Conservation (phyloP, 108 stramenopile genomes). For the Discostella stelligeroides region DNA sequence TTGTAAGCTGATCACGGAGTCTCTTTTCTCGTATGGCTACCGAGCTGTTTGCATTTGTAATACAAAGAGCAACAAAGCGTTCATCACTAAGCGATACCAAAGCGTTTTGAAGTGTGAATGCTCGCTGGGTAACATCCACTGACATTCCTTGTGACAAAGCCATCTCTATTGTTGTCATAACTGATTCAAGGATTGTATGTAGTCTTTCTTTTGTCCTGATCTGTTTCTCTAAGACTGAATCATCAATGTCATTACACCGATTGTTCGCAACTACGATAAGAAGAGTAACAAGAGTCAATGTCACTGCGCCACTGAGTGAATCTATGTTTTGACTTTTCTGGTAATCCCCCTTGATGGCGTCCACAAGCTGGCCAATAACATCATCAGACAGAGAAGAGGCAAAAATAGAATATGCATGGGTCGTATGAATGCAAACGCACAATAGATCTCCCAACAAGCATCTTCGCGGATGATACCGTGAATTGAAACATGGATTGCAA, state of each 20-base stretch:
- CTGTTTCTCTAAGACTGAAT: slow-evolving; percentile 6
- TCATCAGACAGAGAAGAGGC: slow-evolving; percentile 16
- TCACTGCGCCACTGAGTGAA: slow-evolving; percentile 23
- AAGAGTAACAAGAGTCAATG: slow-evolving; percentile 10
- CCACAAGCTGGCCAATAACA: slow-evolving; percentile 18
- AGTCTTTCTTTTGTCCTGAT: slow-evolving; percentile 13
- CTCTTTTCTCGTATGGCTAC: slow-evolving; percentile 9
- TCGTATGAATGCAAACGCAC: slow-evolving; percentile 20
- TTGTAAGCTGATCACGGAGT: slow-evolving; percentile 21
- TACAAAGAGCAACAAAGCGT: slow-evolving; percentile 25
- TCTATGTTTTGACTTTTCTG: slow-evolving; percentile 5
- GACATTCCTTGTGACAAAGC: slow-evolving; percentile 44
- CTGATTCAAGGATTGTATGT: background rate
- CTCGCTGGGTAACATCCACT: slow-evolving; percentile 43
- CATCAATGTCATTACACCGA: background rate
- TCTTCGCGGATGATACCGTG: slow-evolving; percentile 25
- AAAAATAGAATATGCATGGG: slow-evolving; percentile 2
- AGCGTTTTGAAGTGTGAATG: slow-evolving; percentile 37
- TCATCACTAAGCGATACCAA: slow-evolving; percentile 19
- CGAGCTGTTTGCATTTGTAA: slow-evolving; percentile 22
- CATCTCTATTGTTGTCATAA: slow-evolving; percentile 17
- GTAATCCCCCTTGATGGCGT: background rate
- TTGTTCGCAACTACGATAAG: slow-evolving; percentile 15
- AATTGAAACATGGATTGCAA: slow-evolving; percentile 8
- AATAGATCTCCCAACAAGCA: slow-evolving; percentile 40